phyloP scores from a whole-genome alignment of 2,329 filamentous ascomycete species.

The Cytospora piceae region DNA sequence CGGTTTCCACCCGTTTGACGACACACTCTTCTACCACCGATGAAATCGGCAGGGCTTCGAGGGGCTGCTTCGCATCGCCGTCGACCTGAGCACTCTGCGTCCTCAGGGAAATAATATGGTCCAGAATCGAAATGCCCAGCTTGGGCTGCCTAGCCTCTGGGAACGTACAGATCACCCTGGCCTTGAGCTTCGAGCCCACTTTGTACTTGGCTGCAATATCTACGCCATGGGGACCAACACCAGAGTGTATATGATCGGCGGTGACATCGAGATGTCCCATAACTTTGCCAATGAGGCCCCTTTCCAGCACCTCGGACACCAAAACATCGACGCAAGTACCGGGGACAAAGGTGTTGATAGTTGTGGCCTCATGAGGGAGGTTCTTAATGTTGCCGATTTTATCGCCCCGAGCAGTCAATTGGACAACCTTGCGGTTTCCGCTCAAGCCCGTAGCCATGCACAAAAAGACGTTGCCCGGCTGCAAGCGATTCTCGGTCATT shows the following conservation, averaged over 20 bases:
- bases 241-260: slow-evolving; percentile 88
- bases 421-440: slow-evolving; percentile 80
- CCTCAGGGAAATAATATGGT: slow-evolving; percentile 74
- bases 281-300: slow-evolving; percentile 85
- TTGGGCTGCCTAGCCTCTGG: slow-evolving; percentile 78
- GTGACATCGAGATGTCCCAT: slow-evolving; percentile 91
- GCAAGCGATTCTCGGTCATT: slow-evolving; percentile 68
- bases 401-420: slow-evolving; percentile 75
- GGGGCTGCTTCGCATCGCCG: slow-evolving; percentile 50
- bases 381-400: slow-evolving; percentile 70
- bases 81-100: slow-evolving; percentile 49
- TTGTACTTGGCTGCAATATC: slow-evolving; percentile 81
- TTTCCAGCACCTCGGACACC: slow-evolving; percentile 72
- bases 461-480: slow-evolving; percentile 83
- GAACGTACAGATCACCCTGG: slow-evolving; percentile 85
- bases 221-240: slow-evolving; percentile 68
- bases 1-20: slow-evolving; percentile 77
- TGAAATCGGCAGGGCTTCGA: slow-evolving; percentile 69
- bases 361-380: slow-evolving; percentile 75
- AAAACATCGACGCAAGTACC: slow-evolving; percentile 89
- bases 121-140: slow-evolving; percentile 83
- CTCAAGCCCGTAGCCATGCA: slow-evolving; percentile 78
- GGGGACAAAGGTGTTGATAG: slow-evolving; percentile 86
- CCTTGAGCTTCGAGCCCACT: slow-evolving; percentile 81
- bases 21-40: slow-evolving; percentile 77